Evolutionary conservation across 768 basidiomycete species (phyloP).

Genomic region (Mycena epipterygia): DNA sequence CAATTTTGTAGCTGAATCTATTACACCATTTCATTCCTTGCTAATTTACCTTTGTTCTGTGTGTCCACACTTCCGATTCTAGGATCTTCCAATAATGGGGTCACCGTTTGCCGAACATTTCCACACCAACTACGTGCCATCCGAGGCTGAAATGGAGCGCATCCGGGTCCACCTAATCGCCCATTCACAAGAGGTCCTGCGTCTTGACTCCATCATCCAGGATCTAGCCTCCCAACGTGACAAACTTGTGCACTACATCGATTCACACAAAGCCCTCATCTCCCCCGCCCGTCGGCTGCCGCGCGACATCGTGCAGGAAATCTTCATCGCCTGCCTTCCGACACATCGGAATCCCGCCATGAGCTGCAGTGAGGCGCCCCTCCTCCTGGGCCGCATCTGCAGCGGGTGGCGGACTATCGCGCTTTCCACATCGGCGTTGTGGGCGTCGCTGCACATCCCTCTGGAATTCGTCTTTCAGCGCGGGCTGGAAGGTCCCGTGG

Average conservation of each 20-base stretch:
- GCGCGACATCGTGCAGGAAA: not conserved
- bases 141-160: not conserved
- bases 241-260: not conserved
- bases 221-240: too few species aligned
- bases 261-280: conserved; percentile 5
- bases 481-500: too few species aligned
- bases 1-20: too few species aligned
- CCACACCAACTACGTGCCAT: not conserved
- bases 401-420: not conserved
- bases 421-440: not conserved
- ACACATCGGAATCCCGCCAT: not conserved
- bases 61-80: too few species aligned
- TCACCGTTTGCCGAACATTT: not conserved
- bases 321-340: conserved; percentile 1
- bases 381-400: not conserved
- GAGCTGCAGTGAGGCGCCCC: not conserved
- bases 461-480: not conserved
- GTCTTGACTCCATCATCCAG: too few species aligned
- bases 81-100: too few species aligned
- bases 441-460: not conserved
- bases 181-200: too few species aligned
- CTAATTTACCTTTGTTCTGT: too few species aligned
- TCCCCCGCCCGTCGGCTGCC: not conserved
- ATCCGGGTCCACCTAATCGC: not conserved
- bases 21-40: too few species aligned